Evolutionary conservation across 345 rosid species (phyloP), one percentile per base, ranked within the genome.

Genomic region (Schrenkiella parvula): DNA sequence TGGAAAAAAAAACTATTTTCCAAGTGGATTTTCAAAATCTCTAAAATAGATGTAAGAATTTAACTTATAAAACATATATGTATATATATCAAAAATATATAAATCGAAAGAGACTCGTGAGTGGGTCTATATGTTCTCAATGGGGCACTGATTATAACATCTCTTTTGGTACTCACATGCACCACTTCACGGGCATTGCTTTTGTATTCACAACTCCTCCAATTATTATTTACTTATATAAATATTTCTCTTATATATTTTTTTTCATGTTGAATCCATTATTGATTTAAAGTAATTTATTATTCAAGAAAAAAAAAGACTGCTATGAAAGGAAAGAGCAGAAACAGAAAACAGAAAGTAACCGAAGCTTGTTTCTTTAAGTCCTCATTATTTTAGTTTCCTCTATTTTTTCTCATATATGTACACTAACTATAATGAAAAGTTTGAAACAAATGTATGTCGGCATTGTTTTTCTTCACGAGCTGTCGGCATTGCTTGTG

Each of bases 91-190:
- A 26, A 3, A 15, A 21, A 37, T 35, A 71, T 44, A 54, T 10
- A 48, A 70, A 70, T 65, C 80, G 82, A 67, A 77, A 64, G 78
- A 71, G 68, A 72, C 93, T 86, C 85, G 96, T 86, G 95, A 88
- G 89, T 87, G 95, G 92, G 95, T 86, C 89, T 83, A 72, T 66
- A 66, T 53, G 72, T 78, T 80, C 86, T 80, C 76, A 75, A 76
- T 76, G 75, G 82, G 79, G 74, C 88, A 86, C 81, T 88, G 98
- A 89, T 80, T 84, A 73, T 77, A 84, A 89, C 98, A 85, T 84
- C 82, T 83, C 98, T 75, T 79, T 75, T 80, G 78, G 80, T 75
- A 79, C 67, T 91, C 98, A 93, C 98, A 89, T 93, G 97, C 97
- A 82, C 42, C 78, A 37, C 77, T 87, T 93, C 98, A 93, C 96